A percentile compares a stretch with the other conserved stretches of the same genome.
These are phyloP conservation scores for Melanopsichium pennsylvanicum DNA, from an alignment of 1,284 basidiomycete genomes.

Conservation along the genomic window DNA sequence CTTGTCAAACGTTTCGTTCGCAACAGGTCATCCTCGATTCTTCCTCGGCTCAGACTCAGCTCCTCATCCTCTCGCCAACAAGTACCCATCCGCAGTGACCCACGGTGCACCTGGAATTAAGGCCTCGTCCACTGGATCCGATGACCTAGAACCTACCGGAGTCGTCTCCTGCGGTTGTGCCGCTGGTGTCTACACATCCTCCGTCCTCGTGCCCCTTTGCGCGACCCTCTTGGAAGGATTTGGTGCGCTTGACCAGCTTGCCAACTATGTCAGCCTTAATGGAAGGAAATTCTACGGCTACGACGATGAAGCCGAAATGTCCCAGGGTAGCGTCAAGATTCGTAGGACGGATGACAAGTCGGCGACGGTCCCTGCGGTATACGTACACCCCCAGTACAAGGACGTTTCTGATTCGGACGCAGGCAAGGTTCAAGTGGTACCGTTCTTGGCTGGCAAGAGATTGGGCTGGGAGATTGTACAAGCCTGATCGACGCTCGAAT, in stretches of 20 bases:
- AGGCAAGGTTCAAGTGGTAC: constrained; percentile 72
- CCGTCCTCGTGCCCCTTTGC: constrained; percentile 63
- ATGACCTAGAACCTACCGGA: constrained; percentile 36
- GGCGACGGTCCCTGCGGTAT: constrained; percentile 55
- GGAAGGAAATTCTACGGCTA: constrained; percentile 62
- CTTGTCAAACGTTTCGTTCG: no score
- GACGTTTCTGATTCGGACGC: constrained; percentile 37
- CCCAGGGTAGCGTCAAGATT: constrained; percentile 40
- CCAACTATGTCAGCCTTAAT: constrained; percentile 57
- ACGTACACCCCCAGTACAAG: constrained; percentile 44
- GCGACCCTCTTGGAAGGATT: constrained; percentile 63
- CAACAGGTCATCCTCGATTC: constrained; percentile 85
- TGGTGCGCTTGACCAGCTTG: constrained; percentile 60
- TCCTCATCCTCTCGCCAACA: constrained; percentile 84
- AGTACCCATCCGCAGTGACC: constrained; percentile 71
- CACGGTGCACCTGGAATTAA: constrained; percentile 46
- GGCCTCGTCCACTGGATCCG: constrained; percentile 27
- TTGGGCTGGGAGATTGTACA: constrained; percentile 80
- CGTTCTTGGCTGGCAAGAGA: constrained; percentile 89
- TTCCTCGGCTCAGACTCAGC: constrained; percentile 98
- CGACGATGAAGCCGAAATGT: constrained; percentile 13
- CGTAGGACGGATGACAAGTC: constrained; percentile 20
- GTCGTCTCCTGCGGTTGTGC: constrained; percentile 60
- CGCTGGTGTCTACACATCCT: constrained; percentile 64
- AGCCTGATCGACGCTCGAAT: no score